A percentile compares a stretch with the other conserved stretches of the same genome.
These are phyloP conservation scores for Sporisorium exsertum DNA, from an alignment of 1,284 basidiomycete species.

Conservation along the genomic window DNA sequence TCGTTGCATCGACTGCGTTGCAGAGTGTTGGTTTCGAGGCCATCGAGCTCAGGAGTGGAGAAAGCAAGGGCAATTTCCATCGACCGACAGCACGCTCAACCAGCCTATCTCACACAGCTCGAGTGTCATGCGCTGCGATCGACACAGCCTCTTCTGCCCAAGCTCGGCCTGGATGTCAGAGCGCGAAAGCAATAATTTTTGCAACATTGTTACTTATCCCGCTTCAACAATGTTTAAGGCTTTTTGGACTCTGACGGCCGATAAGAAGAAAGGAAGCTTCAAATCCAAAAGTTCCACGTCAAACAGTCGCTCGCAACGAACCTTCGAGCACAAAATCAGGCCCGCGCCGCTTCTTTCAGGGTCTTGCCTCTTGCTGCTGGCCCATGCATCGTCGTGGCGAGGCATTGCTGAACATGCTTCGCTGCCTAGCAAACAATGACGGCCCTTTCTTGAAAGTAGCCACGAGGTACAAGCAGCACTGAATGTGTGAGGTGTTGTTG, in stretches of 20 bases:
- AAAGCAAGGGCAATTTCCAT: constrained; percentile 25
- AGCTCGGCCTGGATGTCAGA: background rate
- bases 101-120: background rate
- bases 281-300: constrained; percentile 36
- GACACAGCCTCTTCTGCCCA: constrained; percentile 26
- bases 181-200: background rate
- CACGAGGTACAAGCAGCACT: no score
- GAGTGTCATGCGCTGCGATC: constrained; percentile 23
- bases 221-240: background rate
- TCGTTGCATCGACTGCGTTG: background rate
- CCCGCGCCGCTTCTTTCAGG: background rate
- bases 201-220: background rate
- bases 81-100: constrained; percentile 10
- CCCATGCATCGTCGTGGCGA: constrained; percentile 2
- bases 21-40: constrained; percentile 21
- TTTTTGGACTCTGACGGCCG: constrained; percentile 12
- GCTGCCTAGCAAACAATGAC: background rate
- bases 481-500: background rate
- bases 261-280: constrained; percentile 29
- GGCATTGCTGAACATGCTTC: background rate
- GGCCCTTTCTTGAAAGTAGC: background rate
- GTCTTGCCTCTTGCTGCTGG: constrained; percentile 8
- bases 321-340: constrained; percentile 18
- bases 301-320: constrained; percentile 10
- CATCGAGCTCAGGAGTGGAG: constrained; percentile 28